Conservation (phyloP, 2,329 filamentous ascomycete genomes). For the Exophiala sp. region DNA sequence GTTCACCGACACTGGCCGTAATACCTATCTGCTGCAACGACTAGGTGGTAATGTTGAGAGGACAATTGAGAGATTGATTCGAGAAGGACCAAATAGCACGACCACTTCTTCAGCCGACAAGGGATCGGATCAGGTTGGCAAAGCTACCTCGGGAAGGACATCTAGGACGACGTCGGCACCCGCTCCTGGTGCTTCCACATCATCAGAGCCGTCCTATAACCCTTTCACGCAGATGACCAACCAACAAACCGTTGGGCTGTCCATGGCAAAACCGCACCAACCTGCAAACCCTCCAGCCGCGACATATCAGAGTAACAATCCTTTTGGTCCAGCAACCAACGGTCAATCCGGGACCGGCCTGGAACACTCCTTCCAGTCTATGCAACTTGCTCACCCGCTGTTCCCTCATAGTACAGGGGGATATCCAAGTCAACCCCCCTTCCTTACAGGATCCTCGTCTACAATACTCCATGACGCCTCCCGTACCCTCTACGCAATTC, state of each 20-base stretch:
- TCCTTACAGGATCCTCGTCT: constrained; percentile 37
- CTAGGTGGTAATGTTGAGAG: constrained; percentile 79
- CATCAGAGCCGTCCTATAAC: constrained; percentile 20
- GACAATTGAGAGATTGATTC: constrained; percentile 75
- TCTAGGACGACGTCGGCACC: constrained; percentile 1
- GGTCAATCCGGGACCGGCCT: constrained; percentile 43
- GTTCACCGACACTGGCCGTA: constrained; percentile 75
- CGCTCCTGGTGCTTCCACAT: constrained; percentile 4
- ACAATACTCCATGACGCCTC: constrained; percentile 43
- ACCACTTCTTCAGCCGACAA: constrained; percentile 1
- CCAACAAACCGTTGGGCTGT: constrained; percentile 24
- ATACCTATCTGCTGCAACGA: constrained; percentile 72
- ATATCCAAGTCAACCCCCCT: constrained; percentile 41
- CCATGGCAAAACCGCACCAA: constrained; percentile 28
- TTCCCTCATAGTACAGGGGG: constrained; percentile 73
- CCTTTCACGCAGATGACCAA: constrained; percentile 17
- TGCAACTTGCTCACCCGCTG: constrained; percentile 64
- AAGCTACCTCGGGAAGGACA: background rate
- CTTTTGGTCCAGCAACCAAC: constrained; percentile 32
- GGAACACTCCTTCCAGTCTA: constrained; percentile 66
- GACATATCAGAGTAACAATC: constrained; percentile 29
- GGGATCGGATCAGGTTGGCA: background rate
- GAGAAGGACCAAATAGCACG: constrained; percentile 61
- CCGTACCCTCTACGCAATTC: constrained; percentile 27
- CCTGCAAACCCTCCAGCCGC: constrained; percentile 10